Evolutionary conservation across 805 yeast genomes (phyloP).

Genomic region (Saccharomyces kudriavzevii): DNA sequence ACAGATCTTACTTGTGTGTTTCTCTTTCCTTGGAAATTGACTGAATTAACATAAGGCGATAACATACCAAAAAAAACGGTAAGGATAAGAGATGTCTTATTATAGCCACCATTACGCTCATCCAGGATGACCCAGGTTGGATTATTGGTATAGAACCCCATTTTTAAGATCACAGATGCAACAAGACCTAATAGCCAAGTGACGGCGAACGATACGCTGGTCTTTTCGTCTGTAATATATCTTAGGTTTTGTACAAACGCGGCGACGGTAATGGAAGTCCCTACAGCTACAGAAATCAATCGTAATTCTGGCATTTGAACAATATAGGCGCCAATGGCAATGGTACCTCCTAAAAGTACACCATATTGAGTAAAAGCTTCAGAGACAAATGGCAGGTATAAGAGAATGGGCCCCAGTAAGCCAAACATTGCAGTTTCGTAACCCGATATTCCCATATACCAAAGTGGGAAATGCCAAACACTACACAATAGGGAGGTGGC

Average conservation of each 20-base stretch:
- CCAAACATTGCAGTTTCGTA: conserved; percentile 67
- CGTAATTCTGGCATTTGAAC: conserved; percentile 63
- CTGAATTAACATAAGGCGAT: conserved; percentile 38
- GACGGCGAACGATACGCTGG: conserved; percentile 14
- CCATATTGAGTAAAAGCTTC: conserved; percentile 25
- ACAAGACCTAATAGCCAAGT: conserved; percentile 53
- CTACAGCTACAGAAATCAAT: conserved; percentile 57
- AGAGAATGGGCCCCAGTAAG: conserved; percentile 50
- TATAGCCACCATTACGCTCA: conserved; percentile 76
- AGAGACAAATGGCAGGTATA: conserved; percentile 37
- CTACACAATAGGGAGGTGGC: conserved; percentile 73
- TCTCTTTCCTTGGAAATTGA: conserved; percentile 14
- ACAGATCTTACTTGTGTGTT: conserved; percentile 7
- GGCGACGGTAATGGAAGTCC: conserved; percentile 53
- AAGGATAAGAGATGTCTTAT: conserved; percentile 46
- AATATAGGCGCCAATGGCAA: conserved; percentile 71
- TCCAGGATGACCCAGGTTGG: conserved; percentile 97
- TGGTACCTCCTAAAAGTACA: conserved; percentile 40
- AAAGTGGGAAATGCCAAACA: conserved; percentile 94
- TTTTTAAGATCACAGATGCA: conserved; percentile 66
- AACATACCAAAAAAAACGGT: conserved; percentile 50
- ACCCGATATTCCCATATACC: conserved; percentile 97
- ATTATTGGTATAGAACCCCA: conserved; percentile 72
- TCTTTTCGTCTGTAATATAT: conserved; percentile 28
- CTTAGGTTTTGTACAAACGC: conserved; percentile 50